Evolutionary conservation across 257 asterid species (phyloP).

Genomic region (Nicotiana knightiana): DNA sequence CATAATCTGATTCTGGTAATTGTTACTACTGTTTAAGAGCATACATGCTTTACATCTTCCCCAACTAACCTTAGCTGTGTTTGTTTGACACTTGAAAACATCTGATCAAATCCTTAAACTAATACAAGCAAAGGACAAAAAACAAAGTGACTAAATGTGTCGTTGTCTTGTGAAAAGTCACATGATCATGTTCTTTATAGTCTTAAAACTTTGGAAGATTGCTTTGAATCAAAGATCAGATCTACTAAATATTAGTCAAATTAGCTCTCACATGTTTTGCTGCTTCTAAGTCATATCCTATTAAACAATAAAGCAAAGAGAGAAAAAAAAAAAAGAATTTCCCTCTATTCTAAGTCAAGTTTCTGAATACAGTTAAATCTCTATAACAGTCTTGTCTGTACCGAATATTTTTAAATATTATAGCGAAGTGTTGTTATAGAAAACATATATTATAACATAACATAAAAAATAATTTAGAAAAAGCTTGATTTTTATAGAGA

Average conservation of each 20-base stretch:
- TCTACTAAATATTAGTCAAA: slow-evolving; percentile 15
- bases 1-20: neutral
- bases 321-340: neutral
- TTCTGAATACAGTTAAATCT: neutral
- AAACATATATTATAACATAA: no score
- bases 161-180: slow-evolving; percentile 15
- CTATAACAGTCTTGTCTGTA: no score
- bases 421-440: no score
- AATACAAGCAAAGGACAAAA: slow-evolving; percentile 14
- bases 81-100: slow-evolving; percentile 1
- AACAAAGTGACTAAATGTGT: slow-evolving; percentile 1
- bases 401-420: no score
- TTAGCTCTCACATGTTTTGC: slow-evolving; percentile 28
- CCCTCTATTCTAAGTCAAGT: neutral
- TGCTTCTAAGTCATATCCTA: slow-evolving; percentile 1
- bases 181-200: slow-evolving; percentile 25
- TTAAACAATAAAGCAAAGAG: neutral
- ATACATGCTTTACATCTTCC: neutral
- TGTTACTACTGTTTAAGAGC: neutral
- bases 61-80: slow-evolving; percentile 25
- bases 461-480: no score
- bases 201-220: slow-evolving; percentile 9
- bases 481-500: no score
- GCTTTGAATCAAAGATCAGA: slow-evolving; percentile 3
- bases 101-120: neutral